Evolutionary conservation across 2,329 filamentous ascomycete genomes (phyloP).

Genomic region (Xenosphaeropsis pyriputrescens): DNA sequence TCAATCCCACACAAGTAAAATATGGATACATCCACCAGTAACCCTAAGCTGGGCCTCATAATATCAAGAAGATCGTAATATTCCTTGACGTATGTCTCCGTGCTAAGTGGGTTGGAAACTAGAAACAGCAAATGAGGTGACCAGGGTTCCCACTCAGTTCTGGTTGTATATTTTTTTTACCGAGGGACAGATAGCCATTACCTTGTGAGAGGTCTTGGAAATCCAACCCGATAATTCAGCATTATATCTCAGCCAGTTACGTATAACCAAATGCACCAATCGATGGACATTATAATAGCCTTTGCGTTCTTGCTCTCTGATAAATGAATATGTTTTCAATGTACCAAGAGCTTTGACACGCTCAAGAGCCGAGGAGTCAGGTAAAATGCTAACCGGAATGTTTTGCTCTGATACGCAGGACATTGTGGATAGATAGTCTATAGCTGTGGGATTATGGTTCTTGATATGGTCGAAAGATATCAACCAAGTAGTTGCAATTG

Average conservation of each 20-base stretch:
- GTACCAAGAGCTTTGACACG: constrained; percentile 6
- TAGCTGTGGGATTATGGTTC: constrained; percentile 14
- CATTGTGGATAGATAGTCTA: constrained; percentile 22
- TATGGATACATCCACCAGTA: too few species aligned
- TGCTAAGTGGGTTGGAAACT: too few species aligned
- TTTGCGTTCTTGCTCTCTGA: constrained; percentile 2
- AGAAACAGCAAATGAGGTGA: too few species aligned
- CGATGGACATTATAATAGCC: constrained; percentile 5
- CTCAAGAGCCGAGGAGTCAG: constrained; percentile 5
- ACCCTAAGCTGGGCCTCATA: too few species aligned
- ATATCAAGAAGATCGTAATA: too few species aligned
- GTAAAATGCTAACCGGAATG: constrained; percentile 21
- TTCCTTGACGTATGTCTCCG: too few species aligned
- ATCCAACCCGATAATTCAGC: too few species aligned
- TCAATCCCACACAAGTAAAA: too few species aligned
- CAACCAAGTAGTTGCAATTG: constrained; percentile 23
- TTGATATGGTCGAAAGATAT: constrained; percentile 25
- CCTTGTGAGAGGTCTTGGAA: too few species aligned
- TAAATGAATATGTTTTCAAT: constrained; percentile 8
- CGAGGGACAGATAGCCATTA: too few species aligned
- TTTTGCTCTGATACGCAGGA: constrained; percentile 24
- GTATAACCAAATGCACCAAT: constrained; percentile 2
- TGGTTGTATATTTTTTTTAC: too few species aligned
- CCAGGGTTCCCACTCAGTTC: too few species aligned
- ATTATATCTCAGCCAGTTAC: constrained; percentile 1